Conservation (phyloP, 345 rosid genomes). For the Stellera chamaejasme region DNA sequence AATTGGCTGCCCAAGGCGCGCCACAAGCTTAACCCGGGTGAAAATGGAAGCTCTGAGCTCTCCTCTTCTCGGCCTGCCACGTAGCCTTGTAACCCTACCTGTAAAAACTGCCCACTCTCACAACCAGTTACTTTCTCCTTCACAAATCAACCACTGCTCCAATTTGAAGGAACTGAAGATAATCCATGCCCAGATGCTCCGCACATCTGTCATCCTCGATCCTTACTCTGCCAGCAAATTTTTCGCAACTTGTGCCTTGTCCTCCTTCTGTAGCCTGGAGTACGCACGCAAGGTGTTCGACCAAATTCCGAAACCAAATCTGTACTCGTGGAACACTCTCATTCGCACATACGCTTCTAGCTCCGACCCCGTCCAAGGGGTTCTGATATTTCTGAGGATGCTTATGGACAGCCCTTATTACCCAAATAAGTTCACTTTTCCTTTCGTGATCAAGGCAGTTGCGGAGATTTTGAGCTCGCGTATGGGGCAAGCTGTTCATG, state of each 20-base stretch:
- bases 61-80: constrained; percentile 31
- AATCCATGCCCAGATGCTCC: constrained; percentile 58
- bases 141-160: constrained; percentile 32
- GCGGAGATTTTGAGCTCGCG: constrained; percentile 23
- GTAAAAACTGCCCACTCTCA: constrained; percentile 21
- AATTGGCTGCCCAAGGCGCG: too few relatives aligned
- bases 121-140: constrained; percentile 18
- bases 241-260: constrained; percentile 29
- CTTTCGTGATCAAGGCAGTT: constrained; percentile 59
- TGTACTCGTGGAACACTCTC: constrained; percentile 59
- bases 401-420: constrained; percentile 24
- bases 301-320: constrained; percentile 58
- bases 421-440: constrained; percentile 64
- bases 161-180: constrained; percentile 34
- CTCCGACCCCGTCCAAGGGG: constrained; percentile 38
- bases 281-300: constrained; percentile 70
- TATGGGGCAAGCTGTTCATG: constrained; percentile 49
- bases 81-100: constrained; percentile 17
- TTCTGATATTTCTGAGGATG: constrained; percentile 41
- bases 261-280: constrained; percentile 39
- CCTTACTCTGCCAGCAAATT: constrained; percentile 48
- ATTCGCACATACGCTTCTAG: constrained; percentile 61
- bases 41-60: constrained; percentile 23
- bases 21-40: too few relatives aligned
- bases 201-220: constrained; percentile 34